These are phyloP conservation scores for Pleurotus pulmonarius DNA, from an alignment of 768 basidiomycete genomes.

Conservation along the genomic window DNA sequence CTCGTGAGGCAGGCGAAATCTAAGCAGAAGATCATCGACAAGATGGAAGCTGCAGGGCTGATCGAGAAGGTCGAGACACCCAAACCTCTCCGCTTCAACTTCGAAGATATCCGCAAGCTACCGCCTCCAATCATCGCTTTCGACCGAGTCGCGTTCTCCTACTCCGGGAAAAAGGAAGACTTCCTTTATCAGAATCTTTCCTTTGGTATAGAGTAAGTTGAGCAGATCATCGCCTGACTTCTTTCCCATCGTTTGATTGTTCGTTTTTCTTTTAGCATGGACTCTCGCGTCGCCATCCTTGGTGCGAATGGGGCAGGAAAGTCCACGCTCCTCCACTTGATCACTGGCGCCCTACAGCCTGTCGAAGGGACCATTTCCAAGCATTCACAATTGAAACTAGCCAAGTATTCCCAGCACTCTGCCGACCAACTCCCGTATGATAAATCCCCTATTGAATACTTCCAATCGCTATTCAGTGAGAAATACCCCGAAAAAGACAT, in stretches of 20 bases:
- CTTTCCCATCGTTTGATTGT: constrained; percentile 34
- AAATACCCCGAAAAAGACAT: constrained; percentile 95
- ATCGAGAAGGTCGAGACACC: constrained; percentile 84
- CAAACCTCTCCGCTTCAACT: constrained; percentile 84
- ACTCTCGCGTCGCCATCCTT: constrained; percentile 92
- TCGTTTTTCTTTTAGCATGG: constrained; percentile 78
- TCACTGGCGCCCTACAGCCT: constrained; percentile 80
- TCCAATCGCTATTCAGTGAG: constrained; percentile 71
- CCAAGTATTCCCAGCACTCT: constrained; percentile 98
- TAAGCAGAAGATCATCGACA: constrained; percentile 99
- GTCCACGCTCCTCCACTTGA: constrained; percentile 86
- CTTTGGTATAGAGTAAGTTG: constrained; percentile 91
- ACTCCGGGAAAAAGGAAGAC: constrained; percentile 85
- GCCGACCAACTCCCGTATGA: constrained; percentile 98
- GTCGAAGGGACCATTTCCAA: constrained; percentile 84
- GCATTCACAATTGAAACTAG: constrained; percentile 87
- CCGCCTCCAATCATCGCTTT: constrained; percentile 98
- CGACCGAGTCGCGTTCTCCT: constrained; percentile 90
- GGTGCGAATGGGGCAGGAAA: constrained; percentile 96
- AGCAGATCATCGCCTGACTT: constrained; percentile 30
- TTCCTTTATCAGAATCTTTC: constrained; percentile 85
- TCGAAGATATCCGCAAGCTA: constrained; percentile 89
- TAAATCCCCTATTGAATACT: constrained; percentile 87
- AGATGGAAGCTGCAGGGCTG: constrained; percentile 99
- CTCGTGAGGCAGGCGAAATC: constrained; percentile 98